Conservation (phyloP, 2,329 filamentous ascomycete species). For the Pyrenochaeta sp. region DNA sequence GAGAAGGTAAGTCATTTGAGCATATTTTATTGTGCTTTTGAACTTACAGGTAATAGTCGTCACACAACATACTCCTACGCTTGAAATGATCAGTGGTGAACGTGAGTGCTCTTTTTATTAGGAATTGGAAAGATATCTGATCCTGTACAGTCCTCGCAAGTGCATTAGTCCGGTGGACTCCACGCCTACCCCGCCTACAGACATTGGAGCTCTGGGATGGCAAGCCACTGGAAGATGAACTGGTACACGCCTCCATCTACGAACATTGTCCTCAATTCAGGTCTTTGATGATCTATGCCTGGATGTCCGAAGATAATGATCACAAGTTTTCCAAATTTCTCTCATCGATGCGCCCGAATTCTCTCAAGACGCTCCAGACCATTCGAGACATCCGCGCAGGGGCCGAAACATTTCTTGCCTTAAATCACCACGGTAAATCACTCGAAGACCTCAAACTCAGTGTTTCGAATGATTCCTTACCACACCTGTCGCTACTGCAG, state of each 20-base stretch:
- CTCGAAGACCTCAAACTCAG: constrained; percentile 63
- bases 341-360: constrained; percentile 63
- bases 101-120: constrained; percentile 42
- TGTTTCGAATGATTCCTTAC: constrained; percentile 59
- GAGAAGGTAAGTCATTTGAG: constrained; percentile 51
- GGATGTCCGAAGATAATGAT: constrained; percentile 62
- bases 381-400: constrained; percentile 65
- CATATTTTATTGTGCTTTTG: constrained; percentile 1
- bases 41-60: constrained; percentile 48
- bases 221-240: constrained; percentile 64
- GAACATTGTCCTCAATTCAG: constrained; percentile 68
- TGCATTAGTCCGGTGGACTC: constrained; percentile 66
- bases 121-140: constrained; percentile 13
- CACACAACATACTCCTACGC: constrained; percentile 58
- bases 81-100: constrained; percentile 67
- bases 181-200: constrained; percentile 65
- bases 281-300: constrained; percentile 66
- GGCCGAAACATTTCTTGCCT: constrained; percentile 61
- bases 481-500: constrained; percentile 59
- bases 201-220: constrained; percentile 70
- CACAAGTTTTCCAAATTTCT: constrained; percentile 68
- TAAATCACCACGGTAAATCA: constrained; percentile 63
- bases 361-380: constrained; percentile 66
- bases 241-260: constrained; percentile 62
- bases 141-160: constrained; percentile 55